Evolutionary conservation across 768 basidiomycete genomes (phyloP), one percentile per base, ranked within the genome.

Genomic region (Mycena filopes): DNA sequence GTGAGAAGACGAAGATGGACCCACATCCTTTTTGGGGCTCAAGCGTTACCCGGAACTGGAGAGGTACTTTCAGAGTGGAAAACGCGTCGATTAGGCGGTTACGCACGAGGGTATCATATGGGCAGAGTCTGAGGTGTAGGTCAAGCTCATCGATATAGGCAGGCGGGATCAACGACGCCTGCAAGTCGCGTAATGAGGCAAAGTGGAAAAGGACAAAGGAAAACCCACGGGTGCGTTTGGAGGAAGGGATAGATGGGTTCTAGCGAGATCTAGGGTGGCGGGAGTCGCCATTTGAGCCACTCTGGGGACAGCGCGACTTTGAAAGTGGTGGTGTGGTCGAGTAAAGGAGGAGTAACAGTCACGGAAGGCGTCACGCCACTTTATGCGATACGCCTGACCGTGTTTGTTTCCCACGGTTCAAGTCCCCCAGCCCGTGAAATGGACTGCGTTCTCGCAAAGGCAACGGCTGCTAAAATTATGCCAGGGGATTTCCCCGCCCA

Each of bases 71-170:
- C 21, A 60, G 56, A 23, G 12, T 21, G 31, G 0, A 11, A 15
- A 28, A 18, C 59, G 47, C 48, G 54, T 43, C 57, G 43, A 40
- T 55, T 16, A 10, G 29, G 54, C 4, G 36, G 40, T 20, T 21
- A 71, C 78, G 40, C 47, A 81, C 82, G 15, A 79, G 71, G 31
- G 71, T 72, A 59, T 80, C 80, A 16, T 75, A 33, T 1, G 79
- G 80, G 55, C 73, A 79, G 13, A 79, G 57, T 0, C 33, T 51
- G 20, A 76, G 47, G 60, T 82, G 79, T n/a, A 60, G 63, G n/a
- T 71, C 71, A 1, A 83, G 75, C 46, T 80, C 79, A 20, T 75
- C 69, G 10, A 81, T 40, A 67, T 83, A 83, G 4, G 60, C 72
- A n/a, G 60, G 61, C 2, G 82, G 79, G n/a, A 82, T 47, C 16